Evolutionary conservation across 805 yeast genomes (phyloP).

Genomic region (Ogataea philodendri): DNA sequence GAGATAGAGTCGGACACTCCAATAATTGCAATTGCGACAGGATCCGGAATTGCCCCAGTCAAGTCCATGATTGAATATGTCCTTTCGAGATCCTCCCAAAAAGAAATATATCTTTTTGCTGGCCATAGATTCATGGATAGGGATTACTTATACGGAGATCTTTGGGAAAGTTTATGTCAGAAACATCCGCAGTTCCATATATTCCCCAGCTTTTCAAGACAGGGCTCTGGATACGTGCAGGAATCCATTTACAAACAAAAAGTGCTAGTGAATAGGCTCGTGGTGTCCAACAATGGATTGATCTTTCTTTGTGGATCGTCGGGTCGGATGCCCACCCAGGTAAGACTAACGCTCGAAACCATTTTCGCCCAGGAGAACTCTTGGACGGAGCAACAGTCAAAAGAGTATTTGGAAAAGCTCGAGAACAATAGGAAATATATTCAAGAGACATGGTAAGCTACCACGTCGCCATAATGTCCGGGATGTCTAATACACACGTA

Average conservation of each 20-base stretch:
- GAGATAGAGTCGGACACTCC: conserved; percentile 36
- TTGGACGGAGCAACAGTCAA: conserved; percentile 45
- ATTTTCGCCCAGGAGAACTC: conserved; percentile 49
- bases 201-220: conserved; percentile 50
- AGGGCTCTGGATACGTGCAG: conserved; percentile 70
- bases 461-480: background rate
- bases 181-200: conserved; percentile 38
- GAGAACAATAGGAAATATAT: conserved; percentile 67
- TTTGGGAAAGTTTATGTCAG: conserved; percentile 46
- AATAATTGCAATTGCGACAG: conserved; percentile 79
- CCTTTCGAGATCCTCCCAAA: conserved; percentile 20
- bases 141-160: conserved; percentile 65
- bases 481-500: too few relatives aligned
- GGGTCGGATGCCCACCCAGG: conserved; percentile 86
- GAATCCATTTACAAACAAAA: conserved; percentile 58
- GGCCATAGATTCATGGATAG: conserved; percentile 69
- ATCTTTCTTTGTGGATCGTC: conserved; percentile 89
- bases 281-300: conserved; percentile 54
- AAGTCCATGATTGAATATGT: conserved; percentile 57
- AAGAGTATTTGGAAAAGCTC: conserved; percentile 50
- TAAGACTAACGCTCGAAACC: conserved; percentile 72
- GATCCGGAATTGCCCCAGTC: conserved; percentile 97
- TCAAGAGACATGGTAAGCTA: conserved; percentile 81
- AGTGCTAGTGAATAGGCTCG: conserved; percentile 46
- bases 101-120: conserved; percentile 54